Conservation (phyloP, 2,329 filamentous ascomycete species). For the Verticillium albo-atrum region DNA sequence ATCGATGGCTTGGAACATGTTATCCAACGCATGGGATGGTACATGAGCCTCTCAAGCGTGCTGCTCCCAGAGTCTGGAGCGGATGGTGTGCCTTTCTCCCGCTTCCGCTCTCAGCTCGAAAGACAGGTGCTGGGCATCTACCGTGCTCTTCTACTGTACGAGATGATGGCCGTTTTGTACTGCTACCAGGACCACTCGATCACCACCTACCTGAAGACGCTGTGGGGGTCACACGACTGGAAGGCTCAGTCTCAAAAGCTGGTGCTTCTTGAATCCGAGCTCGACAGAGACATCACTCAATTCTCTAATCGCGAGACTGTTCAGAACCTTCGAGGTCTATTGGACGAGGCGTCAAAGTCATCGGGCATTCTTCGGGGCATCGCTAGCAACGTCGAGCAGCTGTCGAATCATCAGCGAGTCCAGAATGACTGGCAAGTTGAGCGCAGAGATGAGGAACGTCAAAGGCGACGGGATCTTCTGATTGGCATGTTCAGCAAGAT, state of each 20-base stretch:
- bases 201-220: neutral
- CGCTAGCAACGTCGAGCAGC: neutral
- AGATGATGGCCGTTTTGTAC: neutral
- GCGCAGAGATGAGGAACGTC: neutral
- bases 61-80: neutral
- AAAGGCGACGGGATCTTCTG: neutral
- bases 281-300: neutral
- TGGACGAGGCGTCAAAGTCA: neutral
- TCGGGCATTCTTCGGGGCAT: neutral
- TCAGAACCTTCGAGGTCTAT: neutral
- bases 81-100: neutral
- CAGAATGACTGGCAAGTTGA: neutral
- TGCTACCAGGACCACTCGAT: neutral
- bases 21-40: neutral
- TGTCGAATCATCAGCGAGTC: neutral
- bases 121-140: neutral
- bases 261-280: neutral
- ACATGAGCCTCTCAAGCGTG: neutral
- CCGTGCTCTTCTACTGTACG: neutral
- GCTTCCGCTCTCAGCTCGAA: neutral
- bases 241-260: neutral
- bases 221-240: neutral
- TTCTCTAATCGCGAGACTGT: neutral
- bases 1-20: neutral
- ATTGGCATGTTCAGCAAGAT: neutral